These are phyloP conservation scores for Wickerhamomyces subpelliculosus DNA, from an alignment of 805 yeast genomes.

Conservation along the genomic window DNA sequence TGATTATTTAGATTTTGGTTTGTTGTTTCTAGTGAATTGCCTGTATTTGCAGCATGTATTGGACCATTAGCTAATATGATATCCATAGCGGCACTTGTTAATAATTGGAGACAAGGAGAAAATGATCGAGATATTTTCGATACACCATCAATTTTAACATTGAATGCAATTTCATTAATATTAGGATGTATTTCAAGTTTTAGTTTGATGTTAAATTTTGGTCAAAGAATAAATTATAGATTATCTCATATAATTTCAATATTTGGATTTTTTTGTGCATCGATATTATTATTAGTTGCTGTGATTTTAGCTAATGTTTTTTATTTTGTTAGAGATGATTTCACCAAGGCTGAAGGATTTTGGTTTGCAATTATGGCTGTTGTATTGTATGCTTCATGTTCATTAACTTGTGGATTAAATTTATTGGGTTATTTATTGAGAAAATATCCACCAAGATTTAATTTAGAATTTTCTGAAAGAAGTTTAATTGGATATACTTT, in stretches of 20 bases:
- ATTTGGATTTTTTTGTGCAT: constrained; percentile 57
- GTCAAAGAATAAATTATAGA: constrained; percentile 49
- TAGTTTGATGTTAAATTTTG: constrained; percentile 64
- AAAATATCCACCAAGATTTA: constrained; percentile 66
- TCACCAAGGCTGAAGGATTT: constrained; percentile 51
- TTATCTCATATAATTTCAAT: constrained; percentile 58
- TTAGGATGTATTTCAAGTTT: constrained; percentile 64
- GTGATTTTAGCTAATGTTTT: constrained; percentile 31
- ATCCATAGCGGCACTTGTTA: constrained; percentile 63
- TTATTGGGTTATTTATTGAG: constrained; percentile 50
- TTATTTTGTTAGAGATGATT: constrained; percentile 20
- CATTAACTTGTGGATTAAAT: constrained; percentile 46
- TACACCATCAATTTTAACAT: constrained; percentile 35
- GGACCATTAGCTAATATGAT: constrained; percentile 77
- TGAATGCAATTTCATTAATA: constrained; percentile 58
- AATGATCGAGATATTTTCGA: constrained; percentile 26
- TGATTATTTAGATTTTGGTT: too few relatives aligned
- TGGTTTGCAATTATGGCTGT: constrained; percentile 73
- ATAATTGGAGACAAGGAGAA: constrained; percentile 50
- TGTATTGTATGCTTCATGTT: constrained; percentile 52
- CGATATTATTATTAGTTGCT: constrained; percentile 42
- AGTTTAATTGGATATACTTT: constrained; percentile 67
- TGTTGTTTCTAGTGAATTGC: constrained; percentile 58
- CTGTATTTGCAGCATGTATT: constrained; percentile 67
- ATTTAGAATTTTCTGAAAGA: constrained; percentile 60